phyloP scores from a whole-genome alignment of 1,139 yeast species.

The Zygosaccharomyces pseudobailii region DNA sequence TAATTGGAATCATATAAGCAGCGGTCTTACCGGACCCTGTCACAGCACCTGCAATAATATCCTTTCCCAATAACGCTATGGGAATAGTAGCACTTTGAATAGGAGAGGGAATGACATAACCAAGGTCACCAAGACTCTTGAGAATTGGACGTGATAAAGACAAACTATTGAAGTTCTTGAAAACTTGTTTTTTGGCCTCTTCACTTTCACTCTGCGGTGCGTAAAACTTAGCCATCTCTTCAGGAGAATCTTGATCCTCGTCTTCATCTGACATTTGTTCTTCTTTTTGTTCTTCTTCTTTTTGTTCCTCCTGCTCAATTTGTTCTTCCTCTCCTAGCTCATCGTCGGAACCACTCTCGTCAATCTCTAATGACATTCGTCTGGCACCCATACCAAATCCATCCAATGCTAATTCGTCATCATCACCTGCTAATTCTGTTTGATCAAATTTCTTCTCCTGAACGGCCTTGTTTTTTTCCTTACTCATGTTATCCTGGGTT shows the following conservation, averaged over 20 bases:
- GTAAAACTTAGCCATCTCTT: slow-evolving; percentile 63
- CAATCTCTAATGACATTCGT: slow-evolving; percentile 7
- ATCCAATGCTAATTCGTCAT: slow-evolving; percentile 59
- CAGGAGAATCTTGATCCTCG: slow-evolving; percentile 60
- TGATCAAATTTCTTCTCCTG: slow-evolving; percentile 27
- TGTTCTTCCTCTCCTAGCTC: slow-evolving; percentile 32
- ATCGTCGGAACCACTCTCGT: slow-evolving; percentile 13
- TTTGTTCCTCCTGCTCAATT: slow-evolving; percentile 32
- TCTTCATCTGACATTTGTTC: slow-evolving; percentile 31
- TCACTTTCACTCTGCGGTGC: slow-evolving; percentile 52
- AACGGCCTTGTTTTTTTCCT: slow-evolving; percentile 37
- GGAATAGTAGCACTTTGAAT: slow-evolving; percentile 94
- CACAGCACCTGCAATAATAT: slow-evolving; percentile 98
- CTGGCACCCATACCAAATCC: slow-evolving; percentile 69
- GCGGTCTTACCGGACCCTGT: slow-evolving; percentile 99
- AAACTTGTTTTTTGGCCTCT: slow-evolving; percentile 43
- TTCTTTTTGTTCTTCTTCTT: slow-evolving; percentile 24
- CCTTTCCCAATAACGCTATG: slow-evolving; percentile 85
- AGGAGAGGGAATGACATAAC: slow-evolving; percentile 84
- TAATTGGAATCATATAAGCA: slow-evolving; percentile 92
- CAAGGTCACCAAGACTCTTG: slow-evolving; percentile 73
- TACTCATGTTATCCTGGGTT: slow-evolving; percentile 34
- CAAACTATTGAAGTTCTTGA: slow-evolving; percentile 66
- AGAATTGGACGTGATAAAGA: slow-evolving; percentile 86
- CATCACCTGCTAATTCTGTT: slow-evolving; percentile 27